Base-by-base conservation (phyloP, 768 basidiomycete genomes). In the Lyophyllum shimeji region DNA sequence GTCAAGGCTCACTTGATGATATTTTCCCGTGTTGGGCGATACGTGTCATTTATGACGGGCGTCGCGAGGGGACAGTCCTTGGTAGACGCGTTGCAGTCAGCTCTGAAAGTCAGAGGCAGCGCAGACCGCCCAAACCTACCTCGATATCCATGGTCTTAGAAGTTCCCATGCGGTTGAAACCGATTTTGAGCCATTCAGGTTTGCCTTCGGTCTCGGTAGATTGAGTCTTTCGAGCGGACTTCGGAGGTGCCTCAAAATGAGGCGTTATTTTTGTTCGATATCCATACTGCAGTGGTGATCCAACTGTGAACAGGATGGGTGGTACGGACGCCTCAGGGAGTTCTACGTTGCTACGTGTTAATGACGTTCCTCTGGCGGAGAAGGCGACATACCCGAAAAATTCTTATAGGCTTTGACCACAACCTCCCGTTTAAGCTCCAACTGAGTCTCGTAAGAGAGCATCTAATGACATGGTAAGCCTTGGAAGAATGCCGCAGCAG, bases 231-330 rank as follows among this genome's bases (percentile, higher is more conserved):
- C 64, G 67, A 0, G 65, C 64, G 15, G 61, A 66, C 58, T 78
- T 84, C 1, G 83, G 81, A 0, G 93, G 86, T 0, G 86, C 81
- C 21, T 95, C 91, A 58, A 98, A 98, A 68, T 99, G 97, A 0
- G 97, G 97, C 0, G 97, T 98, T 51, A 99, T 86, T 74, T 99
- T 99, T 1, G 97, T 99, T 29, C 96, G 85, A 69, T 99, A 99
- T 50, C 80, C 83, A 68, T 96, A 98, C 52, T 95, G 85, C 47
- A 91, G 76, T 0, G 96, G 97, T 0, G 92, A 94, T n/a, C 84
- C 82, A 7, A 94, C 85, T 0, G 95, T 97, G 0, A 85, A 71
- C 37, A 80, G 78, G 18, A 94, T 84, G 0, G 69, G 50, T 7
- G 96, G 95, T 1, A 96, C 72, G 0, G 75, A 69, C 0, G 78